These are phyloP conservation scores for Myotisia sp. DNA, from an alignment of 2,329 filamentous ascomycete genomes.

Conservation along the genomic window DNA sequence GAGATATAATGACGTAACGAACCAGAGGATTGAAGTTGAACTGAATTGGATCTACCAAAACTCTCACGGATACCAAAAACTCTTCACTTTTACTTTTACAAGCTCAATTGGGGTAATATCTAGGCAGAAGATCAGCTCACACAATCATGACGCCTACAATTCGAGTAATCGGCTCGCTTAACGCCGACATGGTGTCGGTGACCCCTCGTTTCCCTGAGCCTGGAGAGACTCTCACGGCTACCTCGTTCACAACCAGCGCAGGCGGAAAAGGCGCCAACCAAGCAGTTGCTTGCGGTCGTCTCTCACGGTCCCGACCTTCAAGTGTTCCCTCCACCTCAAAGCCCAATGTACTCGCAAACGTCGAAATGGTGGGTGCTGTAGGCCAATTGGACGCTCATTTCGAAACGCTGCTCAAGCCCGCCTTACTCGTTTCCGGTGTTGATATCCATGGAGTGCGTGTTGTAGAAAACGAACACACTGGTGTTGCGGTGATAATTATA, in stretches of 20 bases:
- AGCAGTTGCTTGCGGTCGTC: constrained; percentile 72
- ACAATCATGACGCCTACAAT: constrained; percentile 40
- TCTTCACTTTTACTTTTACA: too few relatives aligned
- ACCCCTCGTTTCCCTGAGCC: constrained; percentile 68
- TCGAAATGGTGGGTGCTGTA: constrained; percentile 62
- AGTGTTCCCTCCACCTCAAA: constrained; percentile 13
- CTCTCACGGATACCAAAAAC: too few relatives aligned
- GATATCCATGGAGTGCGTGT: constrained; percentile 42
- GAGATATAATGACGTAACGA: too few relatives aligned
- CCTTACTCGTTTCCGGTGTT: constrained; percentile 48
- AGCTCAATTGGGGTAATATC: too few relatives aligned
- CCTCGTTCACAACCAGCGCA: constrained; percentile 61
- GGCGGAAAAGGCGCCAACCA: constrained; percentile 96
- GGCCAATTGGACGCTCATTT: constrained; percentile 49
- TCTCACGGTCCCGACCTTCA: constrained; percentile 45
- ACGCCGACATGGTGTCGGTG: constrained; percentile 82
- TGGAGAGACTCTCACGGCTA: constrained; percentile 76
- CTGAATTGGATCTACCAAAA: too few relatives aligned
- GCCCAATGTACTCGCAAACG: constrained; percentile 23
- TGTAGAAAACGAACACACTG: constrained; percentile 41
- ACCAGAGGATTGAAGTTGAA: too few relatives aligned
- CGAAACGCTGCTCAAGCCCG: constrained; percentile 43
- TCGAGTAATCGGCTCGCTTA: constrained; percentile 80
- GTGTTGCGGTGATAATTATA: constrained; percentile 62
- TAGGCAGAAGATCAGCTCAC: too few relatives aligned